phyloP scores from a whole-genome alignment of 768 basidiomycete genomes.

The Fomitopsis serialis region DNA sequence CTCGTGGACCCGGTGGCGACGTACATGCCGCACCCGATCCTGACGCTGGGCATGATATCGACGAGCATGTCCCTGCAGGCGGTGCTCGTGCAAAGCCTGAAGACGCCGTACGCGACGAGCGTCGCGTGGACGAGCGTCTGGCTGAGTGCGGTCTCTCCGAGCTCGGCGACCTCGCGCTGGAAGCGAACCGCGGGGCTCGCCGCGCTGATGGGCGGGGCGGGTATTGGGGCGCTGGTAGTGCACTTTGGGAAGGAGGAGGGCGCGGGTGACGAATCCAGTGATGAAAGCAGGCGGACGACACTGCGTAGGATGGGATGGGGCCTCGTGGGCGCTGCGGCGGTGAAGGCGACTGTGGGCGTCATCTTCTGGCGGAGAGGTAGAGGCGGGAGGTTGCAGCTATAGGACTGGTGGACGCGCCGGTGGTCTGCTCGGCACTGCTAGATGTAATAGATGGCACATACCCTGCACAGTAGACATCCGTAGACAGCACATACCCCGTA shows the following conservation, averaged over 20 bases:
- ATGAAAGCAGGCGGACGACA: background rate
- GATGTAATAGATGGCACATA: background rate
- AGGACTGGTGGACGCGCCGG: no score
- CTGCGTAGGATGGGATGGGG: slow-evolving; percentile 1
- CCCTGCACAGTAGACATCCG: background rate
- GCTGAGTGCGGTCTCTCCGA: background rate
- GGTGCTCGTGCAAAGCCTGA: slow-evolving; percentile 2
- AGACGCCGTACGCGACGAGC: slow-evolving; percentile 1
- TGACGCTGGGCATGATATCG: slow-evolving; percentile 1
- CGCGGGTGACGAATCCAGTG: background rate
- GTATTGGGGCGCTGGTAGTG: background rate
- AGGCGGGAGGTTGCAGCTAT: background rate
- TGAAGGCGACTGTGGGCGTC: background rate
- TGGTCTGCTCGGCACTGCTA: background rate
- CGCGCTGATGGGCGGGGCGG: slow-evolving; percentile 1
- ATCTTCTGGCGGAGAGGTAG: slow-evolving; percentile 1
- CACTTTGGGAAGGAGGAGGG: background rate
- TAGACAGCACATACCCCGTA: background rate
- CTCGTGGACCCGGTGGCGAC: background rate
- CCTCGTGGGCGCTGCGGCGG: background rate
- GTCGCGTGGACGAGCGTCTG: slow-evolving; percentile 5
- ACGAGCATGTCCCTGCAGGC: slow-evolving; percentile 3
- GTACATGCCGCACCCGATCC: background rate
- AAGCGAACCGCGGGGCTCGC: background rate
- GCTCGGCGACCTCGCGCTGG: background rate